Evolutionary conservation across 441 rosid genomes (phyloP).

Genomic region (Arabidopsis hybrid): DNA sequence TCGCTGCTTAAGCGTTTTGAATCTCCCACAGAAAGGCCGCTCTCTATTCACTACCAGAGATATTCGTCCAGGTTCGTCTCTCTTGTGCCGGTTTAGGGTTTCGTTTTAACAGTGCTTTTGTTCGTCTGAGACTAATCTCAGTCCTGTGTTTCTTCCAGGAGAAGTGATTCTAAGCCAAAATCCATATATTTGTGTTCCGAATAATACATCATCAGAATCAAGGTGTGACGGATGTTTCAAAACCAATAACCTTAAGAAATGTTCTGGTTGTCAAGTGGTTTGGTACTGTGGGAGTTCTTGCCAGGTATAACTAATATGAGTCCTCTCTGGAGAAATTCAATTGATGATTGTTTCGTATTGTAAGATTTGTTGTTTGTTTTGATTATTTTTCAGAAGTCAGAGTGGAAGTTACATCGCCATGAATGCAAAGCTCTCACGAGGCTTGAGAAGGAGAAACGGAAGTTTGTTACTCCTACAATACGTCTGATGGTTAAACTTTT

Average conservation of each 20-base stretch:
- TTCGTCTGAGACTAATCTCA: neutral
- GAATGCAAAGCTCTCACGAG: conserved; percentile 75
- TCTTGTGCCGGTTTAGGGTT: conserved; percentile 25
- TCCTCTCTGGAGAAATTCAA: neutral
- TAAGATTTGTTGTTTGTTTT: conserved; percentile 9
- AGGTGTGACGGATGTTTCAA: conserved; percentile 81
- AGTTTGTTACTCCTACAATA: conserved; percentile 73
- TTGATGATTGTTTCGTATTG: neutral
- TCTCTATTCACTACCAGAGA: conserved; percentile 62
- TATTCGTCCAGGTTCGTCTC: conserved; percentile 69
- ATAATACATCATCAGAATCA: conserved; percentile 52
- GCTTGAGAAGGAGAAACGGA: conserved; percentile 71
- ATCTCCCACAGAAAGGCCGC: conserved; percentile 75
- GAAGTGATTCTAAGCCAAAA: conserved; percentile 82
- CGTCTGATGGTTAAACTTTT: conserved; percentile 82
- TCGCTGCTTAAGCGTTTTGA: conserved; percentile 52
- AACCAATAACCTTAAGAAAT: conserved; percentile 63
- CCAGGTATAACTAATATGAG: conserved; percentile 58
- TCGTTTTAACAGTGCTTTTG: neutral
- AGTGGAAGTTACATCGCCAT: conserved; percentile 86
- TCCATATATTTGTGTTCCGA: conserved; percentile 80
- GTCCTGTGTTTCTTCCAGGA: conserved; percentile 51
- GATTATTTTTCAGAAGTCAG: conserved; percentile 60
- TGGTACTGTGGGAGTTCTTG: conserved; percentile 87
- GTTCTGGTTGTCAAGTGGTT: conserved; percentile 78